Evolutionary conservation across 192 early-diverging fungal species (phyloP).

Genomic region (Obelidium mucronatum): DNA sequence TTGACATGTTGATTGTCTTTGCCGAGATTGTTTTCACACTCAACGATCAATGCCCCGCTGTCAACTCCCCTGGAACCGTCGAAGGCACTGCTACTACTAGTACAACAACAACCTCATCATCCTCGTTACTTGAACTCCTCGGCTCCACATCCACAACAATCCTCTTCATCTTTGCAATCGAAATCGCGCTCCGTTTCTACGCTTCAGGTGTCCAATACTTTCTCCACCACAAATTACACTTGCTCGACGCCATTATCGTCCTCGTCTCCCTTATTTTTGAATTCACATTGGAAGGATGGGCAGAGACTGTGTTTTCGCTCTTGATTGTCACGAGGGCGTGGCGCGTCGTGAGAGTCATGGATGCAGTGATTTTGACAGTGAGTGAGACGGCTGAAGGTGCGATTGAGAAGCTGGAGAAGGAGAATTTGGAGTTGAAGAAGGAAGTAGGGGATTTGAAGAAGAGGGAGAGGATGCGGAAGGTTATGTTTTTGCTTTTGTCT

Average conservation of each 20-base stretch:
- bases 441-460: background rate
- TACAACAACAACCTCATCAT: background rate
- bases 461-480: no score
- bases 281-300: constrained; percentile 26
- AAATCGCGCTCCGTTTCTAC: constrained; percentile 31
- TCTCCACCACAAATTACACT: constrained; percentile 27
- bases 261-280: constrained; percentile 39
- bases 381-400: constrained; percentile 2
- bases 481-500: no score
- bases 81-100: background rate
- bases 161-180: constrained; percentile 33
- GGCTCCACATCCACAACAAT: constrained; percentile 28
- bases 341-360: constrained; percentile 44
- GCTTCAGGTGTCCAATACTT: constrained; percentile 40
- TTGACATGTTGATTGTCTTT: constrained; percentile 35
- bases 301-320: constrained; percentile 33
- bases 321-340: constrained; percentile 43
- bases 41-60: background rate
- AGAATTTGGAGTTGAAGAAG: background rate
- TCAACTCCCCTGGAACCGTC: background rate
- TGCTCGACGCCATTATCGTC: constrained; percentile 44
- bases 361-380: constrained; percentile 39
- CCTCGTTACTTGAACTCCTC: constrained; percentile 24
- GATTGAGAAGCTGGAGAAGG: background rate
- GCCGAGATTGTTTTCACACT: constrained; percentile 44